These are phyloP conservation scores for Dittrichia graveolens DNA, from an alignment of 129 eudicot genomes.

Conservation along the genomic window DNA sequence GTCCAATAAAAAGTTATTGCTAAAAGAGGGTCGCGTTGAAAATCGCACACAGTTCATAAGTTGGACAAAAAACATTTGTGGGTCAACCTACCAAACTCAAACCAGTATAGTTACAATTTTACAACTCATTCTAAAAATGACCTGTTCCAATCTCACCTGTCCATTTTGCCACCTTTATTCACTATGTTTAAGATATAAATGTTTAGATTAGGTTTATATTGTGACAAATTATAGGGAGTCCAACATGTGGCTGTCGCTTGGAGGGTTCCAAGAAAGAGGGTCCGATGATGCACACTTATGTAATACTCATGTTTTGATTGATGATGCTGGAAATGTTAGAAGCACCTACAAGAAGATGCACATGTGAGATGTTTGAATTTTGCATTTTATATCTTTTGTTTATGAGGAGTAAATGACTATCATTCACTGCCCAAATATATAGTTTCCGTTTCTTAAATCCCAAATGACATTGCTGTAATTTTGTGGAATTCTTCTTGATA, in stretches of 20 bases:
- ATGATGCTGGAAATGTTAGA: constrained; percentile 73
- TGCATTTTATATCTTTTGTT: constrained; percentile 22
- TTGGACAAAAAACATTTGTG: no score
- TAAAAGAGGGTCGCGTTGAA: no score
- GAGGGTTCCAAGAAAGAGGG: constrained; percentile 92
- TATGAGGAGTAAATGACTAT: constrained; percentile 7
- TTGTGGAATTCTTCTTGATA: constrained; percentile 13
- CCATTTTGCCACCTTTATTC: not conserved
- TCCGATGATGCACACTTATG: constrained; percentile 76
- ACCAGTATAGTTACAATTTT: no score
- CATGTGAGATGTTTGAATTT: constrained; percentile 48
- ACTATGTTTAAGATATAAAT: not conserved
- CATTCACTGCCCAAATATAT: not conserved
- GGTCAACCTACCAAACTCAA: no score
- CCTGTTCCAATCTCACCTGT: no score
- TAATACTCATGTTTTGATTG: constrained; percentile 78
- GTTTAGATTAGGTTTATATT: not conserved
- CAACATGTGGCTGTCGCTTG: constrained; percentile 88
- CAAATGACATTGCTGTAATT: not conserved
- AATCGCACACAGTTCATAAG: no score
- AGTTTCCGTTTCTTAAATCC: not conserved
- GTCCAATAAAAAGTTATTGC: no score
- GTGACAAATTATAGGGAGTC: constrained; percentile 61
- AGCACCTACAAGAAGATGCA: constrained; percentile 81
- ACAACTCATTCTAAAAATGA: no score